A percentile compares a stretch with the other conserved stretches of the same genome.
Evolutionary conservation across 202 grass and related monocot genomes (phyloP).

Genomic region (Zizania palustris): DNA sequence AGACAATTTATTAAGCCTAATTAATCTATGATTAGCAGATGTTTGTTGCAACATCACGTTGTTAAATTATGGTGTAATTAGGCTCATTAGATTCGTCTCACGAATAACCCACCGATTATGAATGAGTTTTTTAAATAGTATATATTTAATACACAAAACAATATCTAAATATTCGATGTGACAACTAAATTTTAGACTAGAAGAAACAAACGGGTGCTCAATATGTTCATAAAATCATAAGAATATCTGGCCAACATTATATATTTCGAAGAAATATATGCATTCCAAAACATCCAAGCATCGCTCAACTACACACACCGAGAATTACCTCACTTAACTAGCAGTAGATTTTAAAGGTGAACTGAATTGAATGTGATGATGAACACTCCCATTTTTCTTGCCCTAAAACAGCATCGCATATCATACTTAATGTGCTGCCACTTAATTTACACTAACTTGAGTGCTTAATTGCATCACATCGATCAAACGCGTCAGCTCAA

Average conservation of each 20-base stretch:
- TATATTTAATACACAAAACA: too few relatives aligned
- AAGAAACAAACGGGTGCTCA: too few relatives aligned
- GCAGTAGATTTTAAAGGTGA: constrained; percentile 29
- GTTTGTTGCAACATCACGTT: too few relatives aligned
- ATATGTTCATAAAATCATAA: constrained; percentile 5
- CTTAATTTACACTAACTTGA: constrained; percentile 42
- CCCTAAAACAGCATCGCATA: not conserved
- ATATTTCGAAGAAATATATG: not conserved
- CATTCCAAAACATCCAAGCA: not conserved
- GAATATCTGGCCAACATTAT: not conserved
- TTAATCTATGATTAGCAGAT: too few relatives aligned
- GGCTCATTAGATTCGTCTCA: too few relatives aligned
- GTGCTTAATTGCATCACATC: constrained; percentile 7
- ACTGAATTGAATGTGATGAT: constrained; percentile 15
- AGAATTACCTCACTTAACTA: constrained; percentile 4
- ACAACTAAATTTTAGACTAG: too few relatives aligned
- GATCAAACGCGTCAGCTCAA: constrained; percentile 31
- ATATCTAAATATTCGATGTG: too few relatives aligned
- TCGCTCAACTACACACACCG: not conserved
- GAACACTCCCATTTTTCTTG: not conserved
- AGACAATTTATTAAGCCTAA: too few relatives aligned
- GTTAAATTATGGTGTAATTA: too few relatives aligned
- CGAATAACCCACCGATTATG: too few relatives aligned
- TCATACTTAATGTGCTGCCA: constrained; percentile 1
- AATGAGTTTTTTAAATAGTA: too few relatives aligned